Conservation (phyloP, 2,329 filamentous ascomycete genomes). For the Parascedosporium putredinis region DNA sequence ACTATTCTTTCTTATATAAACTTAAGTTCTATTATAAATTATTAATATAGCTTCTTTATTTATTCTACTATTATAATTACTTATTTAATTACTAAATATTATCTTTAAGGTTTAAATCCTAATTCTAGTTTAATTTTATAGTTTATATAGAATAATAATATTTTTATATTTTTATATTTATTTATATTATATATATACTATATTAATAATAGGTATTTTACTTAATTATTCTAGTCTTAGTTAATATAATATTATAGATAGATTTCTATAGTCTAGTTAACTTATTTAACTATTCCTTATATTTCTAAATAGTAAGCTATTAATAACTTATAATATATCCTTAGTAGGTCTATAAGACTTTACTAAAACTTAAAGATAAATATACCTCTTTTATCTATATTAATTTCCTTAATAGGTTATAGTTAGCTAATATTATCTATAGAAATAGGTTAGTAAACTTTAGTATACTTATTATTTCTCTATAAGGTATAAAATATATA, state of each 20-base stretch:
- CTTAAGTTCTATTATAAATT: too few relatives aligned
- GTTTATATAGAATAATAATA: too few relatives aligned
- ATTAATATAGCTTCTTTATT: too few relatives aligned
- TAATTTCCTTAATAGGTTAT: background rate
- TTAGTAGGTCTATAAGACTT: too few relatives aligned
- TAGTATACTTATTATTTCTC: background rate
- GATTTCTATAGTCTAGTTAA: too few relatives aligned
- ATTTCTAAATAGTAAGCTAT: background rate
- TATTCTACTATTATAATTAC: too few relatives aligned
- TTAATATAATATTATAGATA: background rate
- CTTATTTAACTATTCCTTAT: background rate
- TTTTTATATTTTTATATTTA: background rate
- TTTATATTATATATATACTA: background rate
- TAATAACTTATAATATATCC: background rate
- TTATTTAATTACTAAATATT: too few relatives aligned
- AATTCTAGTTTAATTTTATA: too few relatives aligned
- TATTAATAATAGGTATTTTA: background rate
- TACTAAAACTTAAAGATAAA: background rate
- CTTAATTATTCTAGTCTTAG: too few relatives aligned
- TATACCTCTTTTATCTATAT: background rate
- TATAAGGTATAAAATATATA: background rate
- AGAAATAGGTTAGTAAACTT: background rate
- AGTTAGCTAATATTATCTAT: background rate
- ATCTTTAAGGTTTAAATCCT: too few relatives aligned
- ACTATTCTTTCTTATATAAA: too few relatives aligned